Percentiles rank a stretch among this genome's conserved stretches.
These are phyloP conservation scores for Styphnolobium japonicum DNA, from an alignment of 306 rosid genomes.

Conservation along the genomic window DNA sequence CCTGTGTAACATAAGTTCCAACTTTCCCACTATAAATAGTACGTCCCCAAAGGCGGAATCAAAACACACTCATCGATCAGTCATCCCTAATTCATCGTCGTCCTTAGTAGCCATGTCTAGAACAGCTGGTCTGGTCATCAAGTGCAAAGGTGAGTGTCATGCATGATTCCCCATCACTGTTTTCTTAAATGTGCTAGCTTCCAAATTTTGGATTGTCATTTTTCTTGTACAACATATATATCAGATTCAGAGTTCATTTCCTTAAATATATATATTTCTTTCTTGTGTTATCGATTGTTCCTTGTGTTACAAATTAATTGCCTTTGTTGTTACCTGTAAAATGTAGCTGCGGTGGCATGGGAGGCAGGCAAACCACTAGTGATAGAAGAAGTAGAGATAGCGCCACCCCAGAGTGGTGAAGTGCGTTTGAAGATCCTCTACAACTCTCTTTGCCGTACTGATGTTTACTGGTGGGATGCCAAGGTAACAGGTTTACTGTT, in stretches of 20 bases:
- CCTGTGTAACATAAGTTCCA: too few relatives aligned
- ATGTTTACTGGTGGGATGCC: conserved; percentile 23
- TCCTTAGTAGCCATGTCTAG: not conserved
- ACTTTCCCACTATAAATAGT: conserved; percentile 2
- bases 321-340: not conserved
- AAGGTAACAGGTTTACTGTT: too few relatives aligned
- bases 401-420: conserved; percentile 21
- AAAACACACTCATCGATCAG: not conserved
- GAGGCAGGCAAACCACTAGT: conserved; percentile 20
- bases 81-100: not conserved
- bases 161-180: not conserved
- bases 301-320: too few relatives aligned
- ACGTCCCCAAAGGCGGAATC: not conserved
- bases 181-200: not conserved
- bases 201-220: not conserved
- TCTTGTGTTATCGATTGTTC: too few relatives aligned
- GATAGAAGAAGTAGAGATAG: conserved; percentile 20
- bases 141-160: conserved; percentile 40
- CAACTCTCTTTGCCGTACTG: conserved; percentile 29
- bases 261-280: too few relatives aligned
- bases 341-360: conserved; percentile 27
- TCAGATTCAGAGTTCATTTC: too few relatives aligned
- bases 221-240: not conserved
- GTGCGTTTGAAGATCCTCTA: conserved; percentile 36
- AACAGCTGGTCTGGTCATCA: conserved; percentile 43